phyloP scores from a whole-genome alignment of 306 rosid genomes.

The Rosa multiflora region DNA sequence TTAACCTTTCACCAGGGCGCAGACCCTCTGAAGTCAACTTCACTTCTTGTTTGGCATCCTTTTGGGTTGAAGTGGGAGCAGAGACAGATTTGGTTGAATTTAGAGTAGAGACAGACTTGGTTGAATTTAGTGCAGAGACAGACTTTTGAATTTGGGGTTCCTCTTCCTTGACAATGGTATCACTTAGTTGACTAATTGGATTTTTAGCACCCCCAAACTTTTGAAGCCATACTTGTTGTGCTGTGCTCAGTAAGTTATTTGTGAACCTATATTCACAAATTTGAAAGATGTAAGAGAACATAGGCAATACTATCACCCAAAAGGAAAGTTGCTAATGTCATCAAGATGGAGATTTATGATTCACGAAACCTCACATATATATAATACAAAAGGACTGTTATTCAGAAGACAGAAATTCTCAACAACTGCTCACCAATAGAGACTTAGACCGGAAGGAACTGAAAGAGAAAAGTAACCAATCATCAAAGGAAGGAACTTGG shows the following conservation, averaged over 20 bases:
- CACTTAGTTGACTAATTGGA: constrained; percentile 45
- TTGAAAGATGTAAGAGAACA: constrained; percentile 28
- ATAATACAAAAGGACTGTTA: neutral
- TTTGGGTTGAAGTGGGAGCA: constrained; percentile 36
- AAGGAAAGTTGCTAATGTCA: neutral
- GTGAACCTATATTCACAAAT: constrained; percentile 64
- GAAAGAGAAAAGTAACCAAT: constrained; percentile 97
- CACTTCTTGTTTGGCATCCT: constrained; percentile 44
- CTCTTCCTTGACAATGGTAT: constrained; percentile 46
- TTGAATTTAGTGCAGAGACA: constrained; percentile 39
- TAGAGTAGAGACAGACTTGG: constrained; percentile 45
- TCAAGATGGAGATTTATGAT: neutral
- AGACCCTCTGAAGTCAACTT: constrained; percentile 50
- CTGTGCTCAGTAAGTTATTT: constrained; percentile 90
- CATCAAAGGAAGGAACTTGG: constrained; percentile 86
- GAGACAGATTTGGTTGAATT: constrained; percentile 39
- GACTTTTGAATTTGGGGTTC: constrained; percentile 46
- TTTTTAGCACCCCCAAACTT: constrained; percentile 83
- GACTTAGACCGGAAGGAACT: constrained; percentile 99
- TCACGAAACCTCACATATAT: neutral
- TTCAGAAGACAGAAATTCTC: constrained; percentile 17
- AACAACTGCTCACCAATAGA: constrained; percentile 73
- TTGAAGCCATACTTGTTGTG: constrained; percentile 96
- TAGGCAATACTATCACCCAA: constrained; percentile 8
- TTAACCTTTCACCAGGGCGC: constrained; percentile 82